Evolutionary conservation across 129 eudicot genomes (phyloP).

Genomic region (Kitagawia praeruptora): DNA sequence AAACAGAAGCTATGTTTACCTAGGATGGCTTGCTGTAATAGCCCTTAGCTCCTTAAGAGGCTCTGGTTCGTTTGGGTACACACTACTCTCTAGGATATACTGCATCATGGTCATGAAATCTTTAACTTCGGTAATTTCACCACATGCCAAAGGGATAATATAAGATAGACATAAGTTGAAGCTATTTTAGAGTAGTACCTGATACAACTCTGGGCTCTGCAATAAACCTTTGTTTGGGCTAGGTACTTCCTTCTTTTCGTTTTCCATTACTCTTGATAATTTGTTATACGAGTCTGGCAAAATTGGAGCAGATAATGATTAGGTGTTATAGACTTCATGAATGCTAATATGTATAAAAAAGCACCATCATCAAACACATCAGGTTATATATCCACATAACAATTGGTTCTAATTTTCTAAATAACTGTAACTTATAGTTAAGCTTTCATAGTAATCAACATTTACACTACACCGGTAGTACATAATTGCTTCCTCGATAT

Average conservation of each 20-base stretch:
- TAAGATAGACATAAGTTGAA: neutral
- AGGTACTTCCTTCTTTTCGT: neutral
- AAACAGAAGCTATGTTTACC: constrained; percentile 16
- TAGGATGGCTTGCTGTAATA: constrained; percentile 40
- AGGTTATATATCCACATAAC: too few relatives aligned
- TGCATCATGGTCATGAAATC: constrained; percentile 2
- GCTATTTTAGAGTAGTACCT: constrained; percentile 14
- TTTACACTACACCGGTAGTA: too few relatives aligned
- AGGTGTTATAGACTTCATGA: too few relatives aligned
- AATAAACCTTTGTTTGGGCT: constrained; percentile 33
- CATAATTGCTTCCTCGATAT: too few relatives aligned
- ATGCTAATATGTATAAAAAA: too few relatives aligned
- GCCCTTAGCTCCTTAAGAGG: constrained; percentile 48
- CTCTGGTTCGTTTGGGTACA: constrained; percentile 55
- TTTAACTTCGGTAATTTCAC: neutral
- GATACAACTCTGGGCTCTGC: constrained; percentile 39
- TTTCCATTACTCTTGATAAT: constrained; percentile 1
- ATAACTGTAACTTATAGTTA: too few relatives aligned
- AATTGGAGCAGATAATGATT: neutral
- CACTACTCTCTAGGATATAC: constrained; percentile 47
- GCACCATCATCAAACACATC: too few relatives aligned
- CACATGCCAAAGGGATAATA: neutral
- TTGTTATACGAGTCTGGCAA: neutral
- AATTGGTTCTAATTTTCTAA: too few relatives aligned
- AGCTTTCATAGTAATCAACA: too few relatives aligned